phyloP scores from a whole-genome alignment of 495 filamentous ascomycete species.

The Tricharina praecox region DNA sequence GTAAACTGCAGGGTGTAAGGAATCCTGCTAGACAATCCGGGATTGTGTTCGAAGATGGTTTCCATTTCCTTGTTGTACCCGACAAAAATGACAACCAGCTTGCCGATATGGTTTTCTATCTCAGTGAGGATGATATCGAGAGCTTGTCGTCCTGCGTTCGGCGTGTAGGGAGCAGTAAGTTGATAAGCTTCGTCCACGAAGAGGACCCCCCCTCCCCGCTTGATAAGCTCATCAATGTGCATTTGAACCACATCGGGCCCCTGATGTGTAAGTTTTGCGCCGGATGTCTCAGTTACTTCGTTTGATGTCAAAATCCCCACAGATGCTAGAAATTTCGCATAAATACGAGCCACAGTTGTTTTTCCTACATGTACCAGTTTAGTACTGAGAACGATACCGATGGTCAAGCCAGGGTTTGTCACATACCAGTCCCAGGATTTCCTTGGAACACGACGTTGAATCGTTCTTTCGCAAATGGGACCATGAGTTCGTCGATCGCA shows the following conservation, averaged over 20 bases:
- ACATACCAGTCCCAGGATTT: slow-evolving; percentile 70
- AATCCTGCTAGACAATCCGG: slow-evolving; percentile 54
- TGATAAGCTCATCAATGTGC: slow-evolving; percentile 38
- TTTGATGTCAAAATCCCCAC: slow-evolving; percentile 39
- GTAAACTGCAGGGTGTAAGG: slow-evolving; percentile 47
- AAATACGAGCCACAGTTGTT: slow-evolving; percentile 65
- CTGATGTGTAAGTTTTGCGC: slow-evolving; percentile 45
- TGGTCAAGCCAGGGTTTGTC: too few species aligned
- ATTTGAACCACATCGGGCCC: slow-evolving; percentile 42
- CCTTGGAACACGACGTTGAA: slow-evolving; percentile 51
- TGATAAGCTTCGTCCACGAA: slow-evolving; percentile 69
- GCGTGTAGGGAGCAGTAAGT: slow-evolving; percentile 30
- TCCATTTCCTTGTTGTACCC: slow-evolving; percentile 71
- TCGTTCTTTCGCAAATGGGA: slow-evolving; percentile 48
- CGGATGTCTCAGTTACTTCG: slow-evolving; percentile 51
- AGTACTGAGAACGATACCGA: too few species aligned
- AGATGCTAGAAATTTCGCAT: slow-evolving; percentile 48
- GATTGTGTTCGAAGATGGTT: slow-evolving; percentile 61
- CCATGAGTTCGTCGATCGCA: slow-evolving; percentile 48
- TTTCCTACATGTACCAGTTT: too few species aligned
- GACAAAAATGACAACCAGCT: slow-evolving; percentile 59
- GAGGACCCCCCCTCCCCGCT: slow-evolving; percentile 46
- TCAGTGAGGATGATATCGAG: slow-evolving; percentile 61
- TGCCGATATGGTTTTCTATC: slow-evolving; percentile 57
- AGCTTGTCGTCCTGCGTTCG: slow-evolving; percentile 39